Evolutionary conservation across 257 asterid species (phyloP).

Genomic region (Gentiana straminea): DNA sequence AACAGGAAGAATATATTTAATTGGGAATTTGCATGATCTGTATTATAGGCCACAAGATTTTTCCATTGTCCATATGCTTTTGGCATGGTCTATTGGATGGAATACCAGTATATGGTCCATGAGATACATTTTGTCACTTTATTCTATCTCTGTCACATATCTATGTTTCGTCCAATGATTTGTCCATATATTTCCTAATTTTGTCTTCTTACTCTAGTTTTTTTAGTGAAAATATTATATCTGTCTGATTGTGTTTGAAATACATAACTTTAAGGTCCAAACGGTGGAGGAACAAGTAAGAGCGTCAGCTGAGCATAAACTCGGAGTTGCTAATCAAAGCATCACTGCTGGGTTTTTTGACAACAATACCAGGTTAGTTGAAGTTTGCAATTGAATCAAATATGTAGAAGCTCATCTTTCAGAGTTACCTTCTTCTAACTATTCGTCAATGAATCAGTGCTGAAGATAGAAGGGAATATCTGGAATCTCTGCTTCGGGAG

Average conservation of each 20-base stretch:
- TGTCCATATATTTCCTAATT: background rate
- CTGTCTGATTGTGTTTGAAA: constrained; percentile 8
- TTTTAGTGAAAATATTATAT: too few relatives aligned
- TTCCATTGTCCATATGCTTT: too few relatives aligned
- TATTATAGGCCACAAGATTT: too few relatives aligned
- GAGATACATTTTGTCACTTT: too few relatives aligned
- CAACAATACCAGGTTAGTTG: constrained; percentile 78
- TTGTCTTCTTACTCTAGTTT: too few relatives aligned
- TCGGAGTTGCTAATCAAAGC: constrained; percentile 99
- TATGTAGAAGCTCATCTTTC: background rate
- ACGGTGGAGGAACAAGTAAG: constrained; percentile 99
- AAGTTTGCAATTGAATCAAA: constrained; percentile 4
- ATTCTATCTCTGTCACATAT: too few relatives aligned
- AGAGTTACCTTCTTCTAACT: constrained; percentile 7
- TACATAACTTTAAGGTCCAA: constrained; percentile 50
- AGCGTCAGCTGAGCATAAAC: constrained; percentile 99
- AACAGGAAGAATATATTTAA: too few relatives aligned
- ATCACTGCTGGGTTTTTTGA: constrained; percentile 99
- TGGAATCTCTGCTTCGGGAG: constrained; percentile 97
- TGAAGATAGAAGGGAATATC: constrained; percentile 97
- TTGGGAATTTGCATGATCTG: too few relatives aligned
- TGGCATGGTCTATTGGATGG: too few relatives aligned
- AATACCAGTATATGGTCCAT: too few relatives aligned
- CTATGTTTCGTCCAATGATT: background rate
- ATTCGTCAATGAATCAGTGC: constrained; percentile 43